A percentile compares a stretch with the other conserved stretches of the same genome.
Evolutionary conservation across 495 filamentous ascomycete genomes (phyloP).

Genomic region (Venustampulla echinocandica): DNA sequence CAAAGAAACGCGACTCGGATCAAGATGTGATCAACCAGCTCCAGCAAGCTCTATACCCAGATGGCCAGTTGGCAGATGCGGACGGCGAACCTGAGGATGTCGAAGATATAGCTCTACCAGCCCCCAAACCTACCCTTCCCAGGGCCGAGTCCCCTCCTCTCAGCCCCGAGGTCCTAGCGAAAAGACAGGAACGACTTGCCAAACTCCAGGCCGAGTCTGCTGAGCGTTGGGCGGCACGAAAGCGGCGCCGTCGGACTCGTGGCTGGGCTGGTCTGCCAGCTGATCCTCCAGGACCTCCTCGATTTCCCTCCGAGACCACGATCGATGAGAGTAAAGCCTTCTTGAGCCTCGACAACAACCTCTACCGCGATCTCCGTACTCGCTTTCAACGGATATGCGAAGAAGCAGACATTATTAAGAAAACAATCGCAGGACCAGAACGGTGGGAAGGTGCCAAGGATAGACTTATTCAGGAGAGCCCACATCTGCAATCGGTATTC

Average conservation of each 20-base stretch:
- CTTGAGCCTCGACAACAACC: slow-evolving; percentile 51
- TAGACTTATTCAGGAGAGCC: slow-evolving; percentile 53
- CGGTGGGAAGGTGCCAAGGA: slow-evolving; percentile 67
- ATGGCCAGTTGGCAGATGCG: slow-evolving; percentile 18
- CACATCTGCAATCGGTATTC: slow-evolving; percentile 60
- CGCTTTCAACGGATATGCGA: slow-evolving; percentile 64
- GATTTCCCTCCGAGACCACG: slow-evolving; percentile 75
- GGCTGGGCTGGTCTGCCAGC: slow-evolving; percentile 64
- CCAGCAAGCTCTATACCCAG: slow-evolving; percentile 21
- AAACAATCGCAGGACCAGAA: slow-evolving; percentile 62
- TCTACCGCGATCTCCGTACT: slow-evolving; percentile 55
- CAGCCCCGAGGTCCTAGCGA: slow-evolving; percentile 44
- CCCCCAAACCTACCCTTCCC: slow-evolving; percentile 2
- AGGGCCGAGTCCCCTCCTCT: slow-evolving; percentile 31
- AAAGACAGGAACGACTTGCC: slow-evolving; percentile 47
- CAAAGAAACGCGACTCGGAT: slow-evolving; percentile 25
- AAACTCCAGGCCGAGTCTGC: slow-evolving; percentile 54
- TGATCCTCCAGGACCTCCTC: slow-evolving; percentile 64
- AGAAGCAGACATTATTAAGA: slow-evolving; percentile 57
- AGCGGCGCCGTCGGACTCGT: slow-evolving; percentile 62
- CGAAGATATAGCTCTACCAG: slow-evolving; percentile 8
- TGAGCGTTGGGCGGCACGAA: slow-evolving; percentile 54
- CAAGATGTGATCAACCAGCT: slow-evolving; percentile 24
- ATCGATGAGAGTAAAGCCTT: slow-evolving; percentile 69
- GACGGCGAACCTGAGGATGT: slow-evolving; percentile 15